phyloP scores from a whole-genome alignment of 805 yeast genomes.

The Blastobotrys chiropterorum region DNA sequence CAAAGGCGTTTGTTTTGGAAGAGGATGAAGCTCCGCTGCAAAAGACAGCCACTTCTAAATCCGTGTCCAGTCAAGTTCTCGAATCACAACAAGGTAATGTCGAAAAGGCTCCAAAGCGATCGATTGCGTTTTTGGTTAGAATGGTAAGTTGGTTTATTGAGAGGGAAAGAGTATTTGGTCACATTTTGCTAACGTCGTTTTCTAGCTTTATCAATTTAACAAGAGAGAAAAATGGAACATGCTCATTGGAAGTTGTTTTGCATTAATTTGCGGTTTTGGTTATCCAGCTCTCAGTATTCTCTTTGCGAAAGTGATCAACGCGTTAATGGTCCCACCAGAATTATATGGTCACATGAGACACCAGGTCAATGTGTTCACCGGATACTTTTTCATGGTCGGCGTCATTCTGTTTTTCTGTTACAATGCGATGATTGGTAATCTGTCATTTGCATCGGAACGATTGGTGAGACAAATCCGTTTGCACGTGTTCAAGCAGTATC shows the following conservation, averaged over 20 bases:
- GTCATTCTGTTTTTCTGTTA: conserved; percentile 23
- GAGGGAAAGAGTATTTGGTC: neutral
- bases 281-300: conserved; percentile 33
- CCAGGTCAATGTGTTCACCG: conserved; percentile 29
- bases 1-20: conserved; percentile 8
- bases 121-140: conserved; percentile 9
- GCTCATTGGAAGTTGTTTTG: conserved; percentile 21
- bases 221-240: conserved; percentile 23
- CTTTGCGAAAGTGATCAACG: conserved; percentile 30
- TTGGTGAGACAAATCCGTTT: conserved; percentile 32
- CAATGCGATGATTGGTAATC: conserved; percentile 18
- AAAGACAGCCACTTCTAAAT: conserved; percentile 11
- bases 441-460: conserved; percentile 27
- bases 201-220: conserved; percentile 22
- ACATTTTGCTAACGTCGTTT: neutral
- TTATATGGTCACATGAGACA: conserved; percentile 29
- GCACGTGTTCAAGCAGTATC: conserved; percentile 29
- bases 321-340: conserved; percentile 29
- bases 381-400: conserved; percentile 32
- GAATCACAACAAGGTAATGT: conserved; percentile 3
- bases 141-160: too few relatives aligned
- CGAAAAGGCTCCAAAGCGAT: conserved; percentile 1
- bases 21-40: conserved; percentile 8
- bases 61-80: conserved; percentile 14
- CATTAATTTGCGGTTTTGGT: conserved; percentile 31